Percentiles rank a stretch among this genome's conserved stretches.
phyloP scores from a whole-genome alignment of 2,329 filamentous ascomycete species.

The Alternaria triticina region DNA sequence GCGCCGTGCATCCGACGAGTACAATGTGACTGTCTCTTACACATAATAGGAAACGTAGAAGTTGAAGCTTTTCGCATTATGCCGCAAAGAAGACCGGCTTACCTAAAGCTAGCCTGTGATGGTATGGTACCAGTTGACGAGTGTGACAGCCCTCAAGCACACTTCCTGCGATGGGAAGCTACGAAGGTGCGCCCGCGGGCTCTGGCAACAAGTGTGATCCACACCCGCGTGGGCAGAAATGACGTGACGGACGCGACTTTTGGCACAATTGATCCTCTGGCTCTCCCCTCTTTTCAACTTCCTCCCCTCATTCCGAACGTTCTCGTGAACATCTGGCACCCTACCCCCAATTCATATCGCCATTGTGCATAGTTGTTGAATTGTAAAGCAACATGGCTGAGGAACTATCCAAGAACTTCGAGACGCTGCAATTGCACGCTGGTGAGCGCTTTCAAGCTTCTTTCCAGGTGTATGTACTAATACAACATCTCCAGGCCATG shows the following conservation, averaged over 20 bases:
- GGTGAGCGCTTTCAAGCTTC: constrained; percentile 40
- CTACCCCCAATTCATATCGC: background rate
- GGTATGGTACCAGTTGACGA: background rate
- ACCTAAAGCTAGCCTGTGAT: background rate
- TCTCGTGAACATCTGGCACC: background rate
- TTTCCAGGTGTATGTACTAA: background rate
- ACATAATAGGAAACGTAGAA: background rate
- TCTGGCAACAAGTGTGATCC: background rate
- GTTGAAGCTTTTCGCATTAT: background rate
- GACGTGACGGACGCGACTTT: constrained; percentile 8
- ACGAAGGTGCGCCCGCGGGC: background rate
- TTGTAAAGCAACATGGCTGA: constrained; percentile 40
- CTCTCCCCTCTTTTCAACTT: background rate
- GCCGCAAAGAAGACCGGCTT: background rate
- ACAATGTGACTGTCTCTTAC: background rate
- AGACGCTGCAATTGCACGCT: constrained; percentile 60
- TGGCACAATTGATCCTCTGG: background rate
- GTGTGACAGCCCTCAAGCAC: background rate
- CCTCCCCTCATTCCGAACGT: background rate
- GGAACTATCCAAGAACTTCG: constrained; percentile 53
- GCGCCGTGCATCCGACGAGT: background rate
- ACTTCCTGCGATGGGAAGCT: background rate
- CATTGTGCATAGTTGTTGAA: background rate
- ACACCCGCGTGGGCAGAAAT: constrained; percentile 1
- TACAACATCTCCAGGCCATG: constrained; percentile 63